Conservation (phyloP, 2,329 filamentous ascomycete genomes). For the Colletotrichum scovillei region DNA sequence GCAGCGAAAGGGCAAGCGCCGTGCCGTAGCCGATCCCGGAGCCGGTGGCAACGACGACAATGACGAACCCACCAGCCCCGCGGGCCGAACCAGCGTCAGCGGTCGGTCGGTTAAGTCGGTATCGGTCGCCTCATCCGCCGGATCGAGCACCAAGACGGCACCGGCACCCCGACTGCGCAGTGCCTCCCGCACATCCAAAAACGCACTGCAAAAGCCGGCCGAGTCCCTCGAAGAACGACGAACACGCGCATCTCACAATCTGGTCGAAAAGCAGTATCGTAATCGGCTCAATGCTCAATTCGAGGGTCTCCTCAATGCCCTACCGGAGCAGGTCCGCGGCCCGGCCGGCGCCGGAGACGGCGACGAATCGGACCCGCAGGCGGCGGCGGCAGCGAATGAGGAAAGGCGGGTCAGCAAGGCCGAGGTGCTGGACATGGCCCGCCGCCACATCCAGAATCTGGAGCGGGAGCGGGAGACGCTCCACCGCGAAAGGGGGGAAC, state of each 20-base stretch:
- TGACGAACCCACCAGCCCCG: slow-evolving; percentile 25
- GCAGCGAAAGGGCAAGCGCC: slow-evolving; percentile 32
- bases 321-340: slow-evolving; percentile 40
- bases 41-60: slow-evolving; percentile 2
- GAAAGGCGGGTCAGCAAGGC: slow-evolving; percentile 47
- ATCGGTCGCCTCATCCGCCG: slow-evolving; percentile 20
- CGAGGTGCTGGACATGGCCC: slow-evolving; percentile 49
- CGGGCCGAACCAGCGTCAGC: slow-evolving; percentile 23
- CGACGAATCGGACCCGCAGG: slow-evolving; percentile 30
- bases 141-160: slow-evolving; percentile 28
- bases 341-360: slow-evolving; percentile 13
- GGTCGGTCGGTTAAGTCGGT: slow-evolving; percentile 21
- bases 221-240: slow-evolving; percentile 44
- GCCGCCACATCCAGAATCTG: slow-evolving; percentile 45
- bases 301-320: slow-evolving; percentile 42
- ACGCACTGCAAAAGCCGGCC: slow-evolving; percentile 38
- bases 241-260: slow-evolving; percentile 45
- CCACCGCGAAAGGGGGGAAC: slow-evolving; percentile 43
- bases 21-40: slow-evolving; percentile 10
- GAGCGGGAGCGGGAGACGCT: slow-evolving; percentile 45
- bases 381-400: slow-evolving; percentile 39
- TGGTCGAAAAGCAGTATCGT: slow-evolving; percentile 48
- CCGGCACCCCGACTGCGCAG: slow-evolving; percentile 40
- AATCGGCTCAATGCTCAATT: slow-evolving; percentile 47
- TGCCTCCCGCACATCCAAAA: slow-evolving; percentile 45